These are phyloP conservation scores for Elaeagnus macrophylla DNA, from an alignment of 306 rosid genomes.

Conservation along the genomic window DNA sequence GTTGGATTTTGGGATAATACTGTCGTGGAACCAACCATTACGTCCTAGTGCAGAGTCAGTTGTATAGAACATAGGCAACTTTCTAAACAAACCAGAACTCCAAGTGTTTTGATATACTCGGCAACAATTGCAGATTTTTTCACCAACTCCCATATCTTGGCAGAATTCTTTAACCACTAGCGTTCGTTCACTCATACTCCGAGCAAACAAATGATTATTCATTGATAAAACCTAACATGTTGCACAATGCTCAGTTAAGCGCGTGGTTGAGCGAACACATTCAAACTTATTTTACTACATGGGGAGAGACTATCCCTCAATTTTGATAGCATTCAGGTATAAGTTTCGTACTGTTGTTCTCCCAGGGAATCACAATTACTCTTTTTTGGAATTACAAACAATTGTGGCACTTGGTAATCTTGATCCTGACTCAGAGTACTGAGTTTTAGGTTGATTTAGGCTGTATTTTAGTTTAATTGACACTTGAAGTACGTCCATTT, in stretches of 20 bases:
- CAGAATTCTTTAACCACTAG: conserved; percentile 82
- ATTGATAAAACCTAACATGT: conserved; percentile 59
- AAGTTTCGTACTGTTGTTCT: conserved; percentile 56
- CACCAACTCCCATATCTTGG: conserved; percentile 75
- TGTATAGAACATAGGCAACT: too few species aligned
- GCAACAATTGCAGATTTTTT: conserved; percentile 60
- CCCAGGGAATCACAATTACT: conserved; percentile 49
- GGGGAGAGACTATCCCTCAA: conserved; percentile 65
- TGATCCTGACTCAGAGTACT: conserved; percentile 7
- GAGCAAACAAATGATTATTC: conserved; percentile 50
- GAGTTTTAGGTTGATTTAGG: conserved; percentile 16
- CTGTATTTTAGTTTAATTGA: conserved; percentile 25
- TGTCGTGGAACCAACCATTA: too few species aligned
- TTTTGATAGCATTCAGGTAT: conserved; percentile 47
- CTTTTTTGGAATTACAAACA: conserved; percentile 46
- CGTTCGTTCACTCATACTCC: conserved; percentile 69
- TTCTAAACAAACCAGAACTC: conserved; percentile 61
- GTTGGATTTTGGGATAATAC: too few species aligned
- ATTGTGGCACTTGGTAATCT: conserved; percentile 26
- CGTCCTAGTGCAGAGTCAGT: too few species aligned
- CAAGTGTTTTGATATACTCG: conserved; percentile 64
- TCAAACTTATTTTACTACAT: too few species aligned
- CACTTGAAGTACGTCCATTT: too few species aligned
- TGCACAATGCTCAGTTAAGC: too few species aligned
- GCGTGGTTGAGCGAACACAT: too few species aligned